These are phyloP conservation scores for Colletotrichum sp. DNA, from an alignment of 2,329 filamentous ascomycete species.

Conservation along the genomic window DNA sequence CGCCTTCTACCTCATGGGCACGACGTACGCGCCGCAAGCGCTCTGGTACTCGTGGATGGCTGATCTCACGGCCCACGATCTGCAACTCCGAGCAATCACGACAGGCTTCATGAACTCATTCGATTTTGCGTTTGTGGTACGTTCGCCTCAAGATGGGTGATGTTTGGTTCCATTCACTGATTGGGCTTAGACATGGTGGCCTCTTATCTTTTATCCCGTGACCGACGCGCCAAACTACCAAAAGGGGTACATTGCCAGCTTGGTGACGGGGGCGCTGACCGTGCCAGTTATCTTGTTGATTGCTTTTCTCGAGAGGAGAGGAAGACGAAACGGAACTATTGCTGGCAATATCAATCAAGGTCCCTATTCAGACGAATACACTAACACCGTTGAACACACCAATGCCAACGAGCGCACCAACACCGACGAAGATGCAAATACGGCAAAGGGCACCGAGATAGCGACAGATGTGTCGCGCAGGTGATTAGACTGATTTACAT, in stretches of 20 bases:
- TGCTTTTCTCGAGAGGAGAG: slow-evolving; percentile 38
- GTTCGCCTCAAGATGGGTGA: not conserved
- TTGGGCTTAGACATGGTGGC: slow-evolving; percentile 39
- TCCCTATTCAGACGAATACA: not conserved
- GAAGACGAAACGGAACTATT: not conserved
- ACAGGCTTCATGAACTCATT: slow-evolving; percentile 50
- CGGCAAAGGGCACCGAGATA: not conserved
- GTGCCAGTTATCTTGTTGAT: slow-evolving; percentile 41
- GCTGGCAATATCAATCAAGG: not conserved
- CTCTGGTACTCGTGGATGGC: slow-evolving; percentile 54
- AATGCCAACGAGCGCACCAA: not conserved
- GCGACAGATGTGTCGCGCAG: not conserved
- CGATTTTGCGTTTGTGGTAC: slow-evolving; percentile 42
- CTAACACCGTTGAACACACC: not conserved
- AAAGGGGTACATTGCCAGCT: slow-evolving; percentile 43
- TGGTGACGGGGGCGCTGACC: slow-evolving; percentile 39
- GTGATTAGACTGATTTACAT: not conserved
- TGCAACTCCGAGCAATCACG: slow-evolving; percentile 47
- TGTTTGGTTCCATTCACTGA: not conserved
- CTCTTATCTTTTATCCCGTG: slow-evolving; percentile 43
- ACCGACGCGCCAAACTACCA: slow-evolving; percentile 42
- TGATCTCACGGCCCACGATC: slow-evolving; percentile 42
- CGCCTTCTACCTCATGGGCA: slow-evolving; percentile 48
- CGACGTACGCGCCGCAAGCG: slow-evolving; percentile 49
- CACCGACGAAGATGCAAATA: not conserved